Evolutionary conservation across 352 stramenopile genomes (phyloP).

Genomic region (Aphanomyces euteiches): DNA sequence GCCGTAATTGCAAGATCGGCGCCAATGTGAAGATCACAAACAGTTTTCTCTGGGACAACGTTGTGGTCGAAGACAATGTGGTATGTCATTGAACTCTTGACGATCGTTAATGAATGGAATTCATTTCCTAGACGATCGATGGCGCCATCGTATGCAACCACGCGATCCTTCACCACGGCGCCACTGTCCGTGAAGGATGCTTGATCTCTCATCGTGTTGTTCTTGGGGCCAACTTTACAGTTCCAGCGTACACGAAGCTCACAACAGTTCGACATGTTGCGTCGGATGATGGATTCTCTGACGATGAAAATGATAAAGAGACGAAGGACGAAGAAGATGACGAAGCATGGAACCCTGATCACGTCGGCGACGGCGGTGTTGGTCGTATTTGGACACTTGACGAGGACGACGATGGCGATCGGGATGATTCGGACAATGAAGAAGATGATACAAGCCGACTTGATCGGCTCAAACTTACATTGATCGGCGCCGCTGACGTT

Average conservation of each 20-base stretch:
- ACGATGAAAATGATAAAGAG: conserved; percentile 50
- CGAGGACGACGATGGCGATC: conserved; percentile 65
- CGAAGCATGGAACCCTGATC: conserved; percentile 48
- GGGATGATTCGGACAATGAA: conserved; percentile 46
- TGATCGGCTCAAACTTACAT: conserved; percentile 62
- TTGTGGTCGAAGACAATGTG: conserved; percentile 72
- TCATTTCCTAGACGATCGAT: conserved; percentile 40
- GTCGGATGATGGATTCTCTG: conserved; percentile 70
- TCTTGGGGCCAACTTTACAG: conserved; percentile 64
- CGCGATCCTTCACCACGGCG: conserved; percentile 65
- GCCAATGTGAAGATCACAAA: conserved; percentile 63
- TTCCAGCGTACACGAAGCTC: conserved; percentile 76
- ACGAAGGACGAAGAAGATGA: conserved; percentile 22
- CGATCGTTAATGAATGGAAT: background rate
- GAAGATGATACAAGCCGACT: conserved; percentile 38
- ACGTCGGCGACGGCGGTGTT: conserved; percentile 67
- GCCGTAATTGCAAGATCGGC: conserved; percentile 66
- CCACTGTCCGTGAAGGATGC: conserved; percentile 64
- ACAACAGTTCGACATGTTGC: conserved; percentile 56
- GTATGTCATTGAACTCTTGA: conserved; percentile 33
- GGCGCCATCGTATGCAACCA: conserved; percentile 83
- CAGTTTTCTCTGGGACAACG: conserved; percentile 82
- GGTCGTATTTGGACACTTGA: conserved; percentile 80
- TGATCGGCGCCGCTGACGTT: conserved; percentile 64
- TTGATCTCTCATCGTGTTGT: conserved; percentile 79